Evolutionary conservation across 2,329 filamentous ascomycete genomes (phyloP).

Genomic region (Talaromyces sp.): DNA sequence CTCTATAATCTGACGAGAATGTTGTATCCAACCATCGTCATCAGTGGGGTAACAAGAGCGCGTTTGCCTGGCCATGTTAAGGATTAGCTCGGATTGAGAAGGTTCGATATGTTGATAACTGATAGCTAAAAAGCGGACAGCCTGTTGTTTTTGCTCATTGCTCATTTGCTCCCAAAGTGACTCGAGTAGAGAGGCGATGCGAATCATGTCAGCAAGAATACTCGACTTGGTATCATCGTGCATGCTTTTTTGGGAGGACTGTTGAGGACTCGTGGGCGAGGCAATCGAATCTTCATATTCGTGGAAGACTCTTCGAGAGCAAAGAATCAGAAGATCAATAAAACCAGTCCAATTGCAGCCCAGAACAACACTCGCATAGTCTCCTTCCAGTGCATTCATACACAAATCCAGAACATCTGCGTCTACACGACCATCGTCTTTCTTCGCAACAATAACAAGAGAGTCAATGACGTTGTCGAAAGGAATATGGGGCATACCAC

Average conservation of each 20-base stretch:
- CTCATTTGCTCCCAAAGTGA: constrained; percentile 41
- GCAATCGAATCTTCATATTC: constrained; percentile 26
- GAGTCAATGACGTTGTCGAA: constrained; percentile 42
- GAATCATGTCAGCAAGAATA: constrained; percentile 42
- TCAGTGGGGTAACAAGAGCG: constrained; percentile 36
- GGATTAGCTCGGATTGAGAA: constrained; percentile 42
- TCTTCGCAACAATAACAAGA: constrained; percentile 36
- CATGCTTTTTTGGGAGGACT: constrained; percentile 28
- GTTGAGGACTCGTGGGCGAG: constrained; percentile 27
- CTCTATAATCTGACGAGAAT: constrained; percentile 38
- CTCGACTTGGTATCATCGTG: constrained; percentile 40
- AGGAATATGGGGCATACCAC: constrained; percentile 40
- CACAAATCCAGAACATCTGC: constrained; percentile 46
- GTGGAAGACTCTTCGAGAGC: constrained; percentile 38
- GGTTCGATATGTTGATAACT: constrained; percentile 40
- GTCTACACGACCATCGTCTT: constrained; percentile 42
- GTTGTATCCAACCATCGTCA: constrained; percentile 36
- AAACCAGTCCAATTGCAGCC: constrained; percentile 37
- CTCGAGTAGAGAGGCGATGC: constrained; percentile 41
- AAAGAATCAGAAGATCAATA: constrained; percentile 36
- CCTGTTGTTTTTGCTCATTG: constrained; percentile 38
- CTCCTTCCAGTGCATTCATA: constrained; percentile 43
- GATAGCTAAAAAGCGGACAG: constrained; percentile 39
- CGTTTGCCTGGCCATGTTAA: constrained; percentile 38
- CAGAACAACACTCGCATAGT: constrained; percentile 36